These are phyloP conservation scores for Acanthamoeba royreba DNA, from an alignment of 208 protist species.

Conservation along the genomic window DNA sequence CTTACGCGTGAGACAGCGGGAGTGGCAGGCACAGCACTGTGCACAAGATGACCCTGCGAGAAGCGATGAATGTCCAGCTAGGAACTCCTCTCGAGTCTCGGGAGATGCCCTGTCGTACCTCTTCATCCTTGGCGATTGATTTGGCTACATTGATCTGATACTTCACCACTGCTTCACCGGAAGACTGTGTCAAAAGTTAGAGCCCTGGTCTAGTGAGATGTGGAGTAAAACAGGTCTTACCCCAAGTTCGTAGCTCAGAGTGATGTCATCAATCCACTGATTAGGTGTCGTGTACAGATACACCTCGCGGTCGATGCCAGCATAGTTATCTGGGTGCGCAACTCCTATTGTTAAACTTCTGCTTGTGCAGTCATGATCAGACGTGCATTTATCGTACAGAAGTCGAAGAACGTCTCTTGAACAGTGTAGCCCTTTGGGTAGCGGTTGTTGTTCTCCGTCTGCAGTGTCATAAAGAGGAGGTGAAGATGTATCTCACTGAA, in stretches of 20 bases:
- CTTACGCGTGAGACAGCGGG: not conserved
- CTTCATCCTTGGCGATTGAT: too few relatives aligned
- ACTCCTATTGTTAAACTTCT: too few relatives aligned
- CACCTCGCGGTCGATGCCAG: not conserved
- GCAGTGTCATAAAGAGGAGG: too few relatives aligned
- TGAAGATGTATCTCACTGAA: too few relatives aligned
- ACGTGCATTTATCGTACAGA: not conserved
- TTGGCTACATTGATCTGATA: too few relatives aligned
- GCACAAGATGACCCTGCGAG: not conserved
- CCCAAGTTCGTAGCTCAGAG: not conserved
- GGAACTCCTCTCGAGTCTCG: too few relatives aligned
- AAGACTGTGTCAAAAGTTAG: too few relatives aligned
- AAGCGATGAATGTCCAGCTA: too few relatives aligned
- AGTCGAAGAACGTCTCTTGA: not conserved
- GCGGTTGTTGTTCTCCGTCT: not conserved
- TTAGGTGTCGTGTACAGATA: not conserved
- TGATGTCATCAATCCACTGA: slow-evolving; percentile 1
- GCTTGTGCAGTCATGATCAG: too few relatives aligned
- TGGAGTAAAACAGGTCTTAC: not conserved
- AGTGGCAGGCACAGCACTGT: not conserved
- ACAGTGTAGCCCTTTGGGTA: slow-evolving; percentile 1
- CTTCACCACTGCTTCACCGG: too few relatives aligned
- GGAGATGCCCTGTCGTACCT: too few relatives aligned
- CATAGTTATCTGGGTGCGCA: not conserved
- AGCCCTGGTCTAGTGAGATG: too few relatives aligned